These are phyloP conservation scores for Beta macrorhiza DNA, from an alignment of 179 eudicot genomes.

Conservation along the genomic window DNA sequence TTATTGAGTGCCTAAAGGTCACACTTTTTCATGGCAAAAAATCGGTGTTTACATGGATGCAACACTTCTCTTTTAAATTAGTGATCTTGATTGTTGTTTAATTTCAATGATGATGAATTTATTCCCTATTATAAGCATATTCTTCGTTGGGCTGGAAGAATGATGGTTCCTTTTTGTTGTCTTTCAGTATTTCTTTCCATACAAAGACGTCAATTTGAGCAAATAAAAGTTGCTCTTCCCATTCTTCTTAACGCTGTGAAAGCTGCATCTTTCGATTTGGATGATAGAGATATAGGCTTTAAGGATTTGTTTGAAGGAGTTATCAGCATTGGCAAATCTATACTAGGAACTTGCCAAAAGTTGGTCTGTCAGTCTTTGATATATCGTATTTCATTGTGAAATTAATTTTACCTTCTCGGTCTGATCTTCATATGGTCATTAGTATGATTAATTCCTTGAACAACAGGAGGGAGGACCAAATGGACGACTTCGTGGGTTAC, in stretches of 20 bases:
- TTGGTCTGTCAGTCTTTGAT: conserved; percentile 52
- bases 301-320: conserved; percentile 55
- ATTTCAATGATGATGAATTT: neutral
- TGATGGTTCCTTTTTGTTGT: conserved; percentile 7
- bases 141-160: neutral
- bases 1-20: neutral
- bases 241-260: conserved; percentile 58
- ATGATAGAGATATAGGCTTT: conserved; percentile 44
- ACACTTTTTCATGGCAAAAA: neutral
- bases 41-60: neutral
- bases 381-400: neutral
- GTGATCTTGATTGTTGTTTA: neutral
- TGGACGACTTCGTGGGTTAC: conserved; percentile 54
- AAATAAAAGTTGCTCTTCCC: conserved; percentile 70
- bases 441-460: conserved; percentile 19
- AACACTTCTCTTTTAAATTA: neutral
- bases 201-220: conserved; percentile 73
- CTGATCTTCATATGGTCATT: conserved; percentile 16
- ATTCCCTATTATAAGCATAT: neutral
- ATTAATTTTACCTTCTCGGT: neutral
- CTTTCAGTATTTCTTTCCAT: conserved; percentile 56
- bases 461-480: conserved; percentile 60
- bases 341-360: conserved; percentile 53
- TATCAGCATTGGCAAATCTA: conserved; percentile 53
- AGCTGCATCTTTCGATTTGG: conserved; percentile 46